A percentile compares a stretch with the other conserved stretches of the same genome.
These are phyloP conservation scores for Castanea mollissima DNA, from an alignment of 306 rosid species.

Conservation along the genomic window DNA sequence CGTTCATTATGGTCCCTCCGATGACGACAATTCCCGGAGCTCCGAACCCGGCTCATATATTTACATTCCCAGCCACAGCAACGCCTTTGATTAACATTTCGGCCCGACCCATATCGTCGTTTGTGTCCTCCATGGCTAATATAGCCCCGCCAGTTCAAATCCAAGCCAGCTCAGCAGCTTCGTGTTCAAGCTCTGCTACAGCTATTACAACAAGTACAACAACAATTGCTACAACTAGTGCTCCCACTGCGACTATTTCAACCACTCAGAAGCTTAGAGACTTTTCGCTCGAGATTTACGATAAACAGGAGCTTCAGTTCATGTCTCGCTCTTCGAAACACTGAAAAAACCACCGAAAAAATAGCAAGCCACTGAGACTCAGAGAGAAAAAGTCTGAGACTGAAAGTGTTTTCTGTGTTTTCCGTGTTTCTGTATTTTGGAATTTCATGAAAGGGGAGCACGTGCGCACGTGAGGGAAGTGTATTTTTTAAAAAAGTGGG, in stretches of 20 bases:
- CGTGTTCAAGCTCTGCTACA: conserved; percentile 12
- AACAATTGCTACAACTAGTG: not conserved
- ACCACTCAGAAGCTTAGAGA: conserved; percentile 53
- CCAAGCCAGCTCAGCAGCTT: conserved; percentile 22
- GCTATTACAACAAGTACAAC: not conserved
- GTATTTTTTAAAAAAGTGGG: conserved; percentile 32
- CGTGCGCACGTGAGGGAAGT: conserved; percentile 56
- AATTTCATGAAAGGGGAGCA: conserved; percentile 22
- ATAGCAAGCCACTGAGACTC: too few species aligned
- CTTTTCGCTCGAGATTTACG: conserved; percentile 67
- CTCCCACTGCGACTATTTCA: not conserved
- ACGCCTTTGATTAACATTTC: conserved; percentile 34
- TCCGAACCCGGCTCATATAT: conserved; percentile 49
- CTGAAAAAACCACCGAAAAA: conserved; percentile 20
- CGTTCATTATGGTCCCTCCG: conserved; percentile 52
- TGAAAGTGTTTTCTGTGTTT: not conserved
- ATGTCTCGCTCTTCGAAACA: conserved; percentile 52
- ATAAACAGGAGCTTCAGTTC: conserved; percentile 69
- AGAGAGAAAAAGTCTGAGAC: not conserved
- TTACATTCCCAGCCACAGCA: conserved; percentile 35
- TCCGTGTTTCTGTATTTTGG: too few species aligned
- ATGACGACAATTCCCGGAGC: conserved; percentile 31
- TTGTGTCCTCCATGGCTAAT: conserved; percentile 46
- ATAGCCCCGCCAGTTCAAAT: conserved; percentile 25
- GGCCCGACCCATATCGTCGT: conserved; percentile 55